phyloP scores from a whole-genome alignment of 179 eudicot genomes.

The Beta lomatogona region DNA sequence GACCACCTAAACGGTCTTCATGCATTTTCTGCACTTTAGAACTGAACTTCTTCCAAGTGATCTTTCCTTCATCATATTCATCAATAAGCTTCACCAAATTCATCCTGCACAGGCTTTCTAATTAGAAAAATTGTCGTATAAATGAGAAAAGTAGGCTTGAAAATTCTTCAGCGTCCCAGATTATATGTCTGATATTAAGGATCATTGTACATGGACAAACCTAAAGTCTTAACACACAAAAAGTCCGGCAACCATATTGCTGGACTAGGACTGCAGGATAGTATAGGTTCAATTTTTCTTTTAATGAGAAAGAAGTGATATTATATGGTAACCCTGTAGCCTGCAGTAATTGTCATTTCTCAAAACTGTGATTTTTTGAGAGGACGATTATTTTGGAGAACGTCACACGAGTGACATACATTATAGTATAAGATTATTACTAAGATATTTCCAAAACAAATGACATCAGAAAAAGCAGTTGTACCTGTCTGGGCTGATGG shows the following conservation, averaged over 20 bases:
- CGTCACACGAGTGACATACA: neutral
- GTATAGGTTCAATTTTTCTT: neutral
- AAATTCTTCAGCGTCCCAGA: neutral
- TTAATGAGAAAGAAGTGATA: neutral
- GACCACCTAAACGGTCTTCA: slow-evolving; percentile 68
- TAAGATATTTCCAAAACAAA: neutral
- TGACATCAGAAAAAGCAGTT: neutral
- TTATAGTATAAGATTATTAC: neutral
- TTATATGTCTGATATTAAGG: neutral
- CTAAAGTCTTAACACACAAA: neutral
- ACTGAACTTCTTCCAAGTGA: slow-evolving; percentile 77
- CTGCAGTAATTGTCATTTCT: neutral
- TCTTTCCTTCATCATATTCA: slow-evolving; percentile 67
- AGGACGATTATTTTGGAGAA: neutral
- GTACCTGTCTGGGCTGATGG: slow-evolving; percentile 91
- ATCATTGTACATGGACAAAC: neutral
- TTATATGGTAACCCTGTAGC: too few relatives aligned
- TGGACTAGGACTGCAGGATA: neutral
- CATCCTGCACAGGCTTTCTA: slow-evolving; percentile 53
- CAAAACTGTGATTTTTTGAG: neutral
- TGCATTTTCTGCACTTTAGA: slow-evolving; percentile 80
- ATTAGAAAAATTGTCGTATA: neutral
- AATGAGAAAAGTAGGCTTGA: neutral
- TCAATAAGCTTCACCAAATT: slow-evolving; percentile 80
- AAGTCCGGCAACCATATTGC: neutral